Conservation (phyloP, 176 grass and related monocot genomes). For the Phoenix dactylifera region DNA sequence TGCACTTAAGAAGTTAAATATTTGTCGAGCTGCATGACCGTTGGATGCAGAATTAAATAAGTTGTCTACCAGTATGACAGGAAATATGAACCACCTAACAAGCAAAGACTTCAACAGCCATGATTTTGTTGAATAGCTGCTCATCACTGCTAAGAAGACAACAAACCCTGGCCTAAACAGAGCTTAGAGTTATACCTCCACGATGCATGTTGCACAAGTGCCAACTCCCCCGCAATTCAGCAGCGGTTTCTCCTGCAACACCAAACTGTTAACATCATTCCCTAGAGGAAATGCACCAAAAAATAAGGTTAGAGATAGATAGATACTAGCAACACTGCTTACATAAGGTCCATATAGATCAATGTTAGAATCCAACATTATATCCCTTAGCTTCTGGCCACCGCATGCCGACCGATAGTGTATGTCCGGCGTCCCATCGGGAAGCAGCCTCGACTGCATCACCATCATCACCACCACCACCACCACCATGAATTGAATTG, state of each 20-base stretch:
- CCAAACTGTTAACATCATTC: not conserved
- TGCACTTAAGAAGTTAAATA: too few species aligned
- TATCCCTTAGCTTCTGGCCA: constrained; percentile 84
- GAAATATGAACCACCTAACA: too few species aligned
- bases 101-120: too few species aligned
- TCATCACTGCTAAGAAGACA: too few species aligned
- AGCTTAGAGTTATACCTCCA: constrained; percentile 48
- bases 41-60: too few species aligned
- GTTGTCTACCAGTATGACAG: too few species aligned
- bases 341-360: constrained; percentile 96
- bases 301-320: not conserved
- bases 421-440: constrained; percentile 82
- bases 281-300: not conserved
- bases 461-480: not conserved
- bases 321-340: not conserved
- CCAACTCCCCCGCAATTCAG: constrained; percentile 65
- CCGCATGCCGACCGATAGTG: constrained; percentile 70
- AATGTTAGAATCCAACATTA: constrained; percentile 69
- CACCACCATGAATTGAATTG: not conserved
- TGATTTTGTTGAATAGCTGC: too few species aligned
- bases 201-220: constrained; percentile 68
- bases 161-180: not conserved
- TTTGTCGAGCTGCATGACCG: too few species aligned
- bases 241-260: constrained; percentile 50
- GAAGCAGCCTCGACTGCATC: constrained; percentile 58